Conservation (phyloP, 768 basidiomycete genomes). For the Baorangia bicolor region DNA sequence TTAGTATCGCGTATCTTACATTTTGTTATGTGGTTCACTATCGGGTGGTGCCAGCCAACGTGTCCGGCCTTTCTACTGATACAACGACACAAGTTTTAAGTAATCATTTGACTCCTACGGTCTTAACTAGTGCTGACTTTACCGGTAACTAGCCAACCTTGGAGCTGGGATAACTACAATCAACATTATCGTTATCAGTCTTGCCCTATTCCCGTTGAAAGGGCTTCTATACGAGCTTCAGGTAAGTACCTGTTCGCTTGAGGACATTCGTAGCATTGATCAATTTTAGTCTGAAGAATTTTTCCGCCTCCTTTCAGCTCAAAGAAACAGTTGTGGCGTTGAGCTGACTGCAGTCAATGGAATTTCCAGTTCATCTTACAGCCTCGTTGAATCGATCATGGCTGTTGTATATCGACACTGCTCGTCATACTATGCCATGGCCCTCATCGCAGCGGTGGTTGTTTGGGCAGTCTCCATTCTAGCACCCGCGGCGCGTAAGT, state of each 20-base stretch:
- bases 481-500: conserved; percentile 16
- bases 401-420: background rate
- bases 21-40: conserved; percentile 21
- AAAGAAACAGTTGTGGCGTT: conserved; percentile 1
- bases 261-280: background rate
- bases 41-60: conserved; percentile 6
- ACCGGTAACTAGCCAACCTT: conserved; percentile 1
- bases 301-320: conserved; percentile 14
- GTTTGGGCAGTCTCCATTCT: conserved; percentile 10
- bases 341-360: conserved; percentile 9
- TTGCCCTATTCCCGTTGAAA: conserved; percentile 12
- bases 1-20: conserved; percentile 10
- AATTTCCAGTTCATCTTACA: conserved; percentile 14
- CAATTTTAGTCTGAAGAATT: conserved; percentile 16
- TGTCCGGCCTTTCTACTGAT: background rate
- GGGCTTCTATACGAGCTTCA: conserved; percentile 10
- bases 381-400: conserved; percentile 2
- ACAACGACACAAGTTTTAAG: conserved; percentile 7
- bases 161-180: conserved; percentile 12
- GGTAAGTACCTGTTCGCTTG: background rate
- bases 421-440: conserved; percentile 9
- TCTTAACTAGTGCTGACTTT: background rate
- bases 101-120: background rate
- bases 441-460: background rate
- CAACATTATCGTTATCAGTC: conserved; percentile 17